Evolutionary conservation across 2,329 filamentous ascomycete species (phyloP), one percentile per base, ranked within the genome.

Genomic region (Arthrobotrys conoides): DNA sequence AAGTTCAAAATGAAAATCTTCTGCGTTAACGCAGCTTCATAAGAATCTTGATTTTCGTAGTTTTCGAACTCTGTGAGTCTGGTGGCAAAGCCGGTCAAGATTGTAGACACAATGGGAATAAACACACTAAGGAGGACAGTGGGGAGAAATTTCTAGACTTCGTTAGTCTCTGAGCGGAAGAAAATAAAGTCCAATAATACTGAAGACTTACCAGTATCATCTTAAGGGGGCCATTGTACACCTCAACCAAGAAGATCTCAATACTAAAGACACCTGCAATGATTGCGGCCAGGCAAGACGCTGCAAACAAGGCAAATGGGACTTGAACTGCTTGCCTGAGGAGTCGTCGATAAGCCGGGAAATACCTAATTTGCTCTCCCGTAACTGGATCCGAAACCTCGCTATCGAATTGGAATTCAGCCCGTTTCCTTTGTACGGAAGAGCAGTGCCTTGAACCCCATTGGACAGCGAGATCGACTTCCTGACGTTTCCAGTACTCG

Each of bases 1-100:
- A 97, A 97, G 86, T 97, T 97, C 83, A 98, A 89, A 14, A 98
- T 90, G 83, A 99, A 98, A 38, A 97, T 92, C 86, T 99, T 99
- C 75, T 93, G 91, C 0, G 96, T 93, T 83, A 97, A 89, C 0
- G 94, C 92, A 20, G 92, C 90, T 77, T 97, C 90, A 82, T 97
- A 92, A 14, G 91, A 91, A 81, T 94, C 93, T 73, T 92, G 89
- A 0, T 93, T 98, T 82, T 94, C 92, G 84, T 98, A 97, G 83
- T 99, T 99, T 83, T 99, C 96, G 81, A 90, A 90, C 14, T 93
- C 87, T 0, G 92, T 97, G 48, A 99, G 86, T 36, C 86, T 88
- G 16, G 91, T 91, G 3, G 95, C 96, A 80, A 96, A 89, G 33
- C 86, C 88, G 22, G 92, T 96, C 5, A 99, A 87, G 18, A 94